These are phyloP conservation scores for Taphrina wiesneri DNA, from an alignment of 1,139 yeast genomes.

Conservation along the genomic window DNA sequence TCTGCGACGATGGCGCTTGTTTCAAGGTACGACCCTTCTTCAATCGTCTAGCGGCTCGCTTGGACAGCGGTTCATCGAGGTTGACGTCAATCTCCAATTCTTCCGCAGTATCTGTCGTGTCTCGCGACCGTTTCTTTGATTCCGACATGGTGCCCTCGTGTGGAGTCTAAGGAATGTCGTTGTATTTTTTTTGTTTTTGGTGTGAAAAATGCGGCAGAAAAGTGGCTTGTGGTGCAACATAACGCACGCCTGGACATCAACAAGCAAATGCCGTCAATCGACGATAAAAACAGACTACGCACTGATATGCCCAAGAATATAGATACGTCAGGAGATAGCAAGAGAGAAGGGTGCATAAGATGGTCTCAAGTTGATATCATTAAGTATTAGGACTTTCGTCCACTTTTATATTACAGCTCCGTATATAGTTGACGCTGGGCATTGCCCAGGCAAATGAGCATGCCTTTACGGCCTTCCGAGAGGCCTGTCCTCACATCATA, in stretches of 20 bases:
- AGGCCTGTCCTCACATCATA: background rate
- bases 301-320: too few relatives aligned
- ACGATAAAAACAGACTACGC: too few relatives aligned
- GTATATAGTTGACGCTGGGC: slow-evolving; percentile 1
- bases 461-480: background rate
- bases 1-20: slow-evolving; percentile 27
- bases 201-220: slow-evolving; percentile 2
- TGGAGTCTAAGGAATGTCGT: background rate
- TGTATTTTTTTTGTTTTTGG: background rate
- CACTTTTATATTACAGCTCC: slow-evolving; percentile 11
- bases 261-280: background rate
- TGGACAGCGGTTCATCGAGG: slow-evolving; percentile 72
- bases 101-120: slow-evolving; percentile 27
- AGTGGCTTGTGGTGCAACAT: background rate
- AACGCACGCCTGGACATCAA: background rate
- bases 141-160: background rate
- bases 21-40: slow-evolving; percentile 53
- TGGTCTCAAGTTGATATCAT: background rate
- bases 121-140: slow-evolving; percentile 22
- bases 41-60: slow-evolving; percentile 81
- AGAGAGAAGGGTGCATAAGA: background rate
- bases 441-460: background rate
- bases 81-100: slow-evolving; percentile 73
- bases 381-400: slow-evolving; percentile 3
- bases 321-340: background rate